These are phyloP conservation scores for Laetiporus sulphureus DNA, from an alignment of 1,284 basidiomycete species.

Conservation along the genomic window DNA sequence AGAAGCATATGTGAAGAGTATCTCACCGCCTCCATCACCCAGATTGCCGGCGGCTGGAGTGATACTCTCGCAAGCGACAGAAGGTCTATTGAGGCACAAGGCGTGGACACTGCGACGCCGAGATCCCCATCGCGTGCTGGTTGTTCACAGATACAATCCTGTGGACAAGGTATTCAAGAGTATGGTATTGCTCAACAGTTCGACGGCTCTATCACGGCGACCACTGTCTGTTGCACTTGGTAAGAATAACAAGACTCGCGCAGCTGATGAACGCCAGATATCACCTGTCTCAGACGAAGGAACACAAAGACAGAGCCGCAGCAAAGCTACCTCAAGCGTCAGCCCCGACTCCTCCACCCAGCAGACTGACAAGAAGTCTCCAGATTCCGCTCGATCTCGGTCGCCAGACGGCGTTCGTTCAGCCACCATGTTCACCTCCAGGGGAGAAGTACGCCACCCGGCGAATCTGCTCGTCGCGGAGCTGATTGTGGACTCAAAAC, in stretches of 20 bases:
- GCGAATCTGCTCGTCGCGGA: constrained; percentile 66
- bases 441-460: constrained; percentile 48
- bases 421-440: constrained; percentile 50
- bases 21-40: constrained; percentile 56
- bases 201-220: constrained; percentile 8
- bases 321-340: neutral
- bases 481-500: constrained; percentile 68
- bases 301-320: constrained; percentile 1
- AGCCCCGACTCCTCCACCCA: neutral
- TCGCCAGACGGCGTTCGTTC: constrained; percentile 29
- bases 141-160: constrained; percentile 44
- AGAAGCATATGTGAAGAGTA: constrained; percentile 63
- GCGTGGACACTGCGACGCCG: constrained; percentile 53
- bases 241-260: constrained; percentile 13
- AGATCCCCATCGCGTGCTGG: constrained; percentile 49
- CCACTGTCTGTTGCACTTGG: constrained; percentile 10
- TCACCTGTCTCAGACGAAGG: constrained; percentile 4
- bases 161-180: constrained; percentile 43
- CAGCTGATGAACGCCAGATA: constrained; percentile 4
- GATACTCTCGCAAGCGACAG: constrained; percentile 45
- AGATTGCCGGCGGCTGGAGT: constrained; percentile 60
- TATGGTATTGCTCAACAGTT: constrained; percentile 35
- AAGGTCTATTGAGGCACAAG: constrained; percentile 31
- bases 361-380: neutral
- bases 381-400: constrained; percentile 18